Base-by-base conservation (phyloP, 2,329 filamentous ascomycete genomes). In the Colletotrichum sublineola region DNA sequence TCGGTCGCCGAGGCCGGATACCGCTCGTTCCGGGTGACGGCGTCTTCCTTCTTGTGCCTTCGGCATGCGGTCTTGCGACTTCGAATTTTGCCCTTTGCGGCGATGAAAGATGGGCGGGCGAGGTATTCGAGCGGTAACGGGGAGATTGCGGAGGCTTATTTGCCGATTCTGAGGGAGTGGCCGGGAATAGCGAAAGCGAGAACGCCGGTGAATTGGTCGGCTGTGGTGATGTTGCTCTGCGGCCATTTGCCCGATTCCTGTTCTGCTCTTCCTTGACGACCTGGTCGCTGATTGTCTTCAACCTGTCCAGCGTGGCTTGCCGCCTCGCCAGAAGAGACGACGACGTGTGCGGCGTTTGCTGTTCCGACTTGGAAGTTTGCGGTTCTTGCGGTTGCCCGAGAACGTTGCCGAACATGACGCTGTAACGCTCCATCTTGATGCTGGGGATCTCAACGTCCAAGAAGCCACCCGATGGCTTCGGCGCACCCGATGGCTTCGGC, bases 331-430 rank as follows among this genome's bases (percentile, higher is more conserved):
- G 81, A 9, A 91, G 82, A 1, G 84, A 82, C 2, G 82, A 80
- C 7, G 80, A 78, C 5, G 33, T n/a, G 7, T 52, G 60, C 18
- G 24, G 50, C 12, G 62, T 40, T 75, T 80, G 80, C 8, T 80
- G 33, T 5, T n/a, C 70, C 7, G 15, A 33, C 8, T 15, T 50
- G 40, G 63, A n/a, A 31, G 42, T 60, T 12, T 56, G 44, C 18
- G 18, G 44, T 14, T 42, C 69, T 20, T 57, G 53, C 40, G 58
- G 42, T 42, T 89, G 88, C 24, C 61, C 67, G 36, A 97, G 84
- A 8, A 98, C 86, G 48, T 89, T 89, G 67, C 92, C 90, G 78
- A 98, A 98, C 95, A 98, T 98, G 75, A 98, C 89, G 76, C 95
- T 97, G 77, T 97, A 98, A 61, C 96, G 87, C 79, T 98, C 96